These are phyloP conservation scores for Phytophthora aleatoria DNA, from an alignment of 352 stramenopile species.

Conservation along the genomic window DNA sequence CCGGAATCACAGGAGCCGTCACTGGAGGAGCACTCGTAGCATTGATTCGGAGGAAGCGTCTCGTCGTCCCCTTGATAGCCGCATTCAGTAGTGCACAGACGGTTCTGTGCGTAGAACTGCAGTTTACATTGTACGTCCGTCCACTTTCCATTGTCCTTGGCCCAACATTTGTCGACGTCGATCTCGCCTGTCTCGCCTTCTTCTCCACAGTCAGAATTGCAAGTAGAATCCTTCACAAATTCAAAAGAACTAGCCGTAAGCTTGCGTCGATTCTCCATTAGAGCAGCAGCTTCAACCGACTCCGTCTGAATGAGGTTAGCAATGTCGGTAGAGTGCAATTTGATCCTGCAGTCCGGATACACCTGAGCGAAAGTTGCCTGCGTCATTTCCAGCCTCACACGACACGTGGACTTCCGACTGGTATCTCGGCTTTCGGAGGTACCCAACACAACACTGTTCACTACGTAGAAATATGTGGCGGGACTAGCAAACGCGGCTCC, in stretches of 20 bases:
- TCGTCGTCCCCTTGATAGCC: slow-evolving; percentile 18
- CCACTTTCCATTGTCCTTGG: slow-evolving; percentile 12
- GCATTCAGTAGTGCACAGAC: slow-evolving; percentile 21
- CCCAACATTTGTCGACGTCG: slow-evolving; percentile 35
- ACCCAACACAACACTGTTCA: slow-evolving; percentile 2
- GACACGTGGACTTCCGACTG: neutral
- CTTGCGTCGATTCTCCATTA: slow-evolving; percentile 1
- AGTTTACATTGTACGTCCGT: slow-evolving; percentile 22
- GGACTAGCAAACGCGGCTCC: neutral
- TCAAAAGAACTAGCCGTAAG: slow-evolving; percentile 25
- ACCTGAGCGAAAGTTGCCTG: slow-evolving; percentile 25
- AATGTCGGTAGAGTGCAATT: slow-evolving; percentile 29
- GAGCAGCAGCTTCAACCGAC: slow-evolving; percentile 1
- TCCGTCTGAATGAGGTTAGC: slow-evolving; percentile 20
- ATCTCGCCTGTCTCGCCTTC: slow-evolving; percentile 9
- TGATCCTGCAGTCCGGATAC: slow-evolving; percentile 28
- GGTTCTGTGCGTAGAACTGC: slow-evolving; percentile 32
- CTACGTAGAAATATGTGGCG: slow-evolving; percentile 12
- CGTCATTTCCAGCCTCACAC: slow-evolving; percentile 17
- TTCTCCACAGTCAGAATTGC: slow-evolving; percentile 25
- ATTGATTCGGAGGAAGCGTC: slow-evolving; percentile 22
- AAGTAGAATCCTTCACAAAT: slow-evolving; percentile 24
- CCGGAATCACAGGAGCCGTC: slow-evolving; percentile 15
- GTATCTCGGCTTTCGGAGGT: neutral
- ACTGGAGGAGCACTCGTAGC: slow-evolving; percentile 25